Evolutionary conservation across 257 asterid genomes (phyloP), one percentile per base, ranked within the genome.

Genomic region (Salvia rosmarinus): DNA sequence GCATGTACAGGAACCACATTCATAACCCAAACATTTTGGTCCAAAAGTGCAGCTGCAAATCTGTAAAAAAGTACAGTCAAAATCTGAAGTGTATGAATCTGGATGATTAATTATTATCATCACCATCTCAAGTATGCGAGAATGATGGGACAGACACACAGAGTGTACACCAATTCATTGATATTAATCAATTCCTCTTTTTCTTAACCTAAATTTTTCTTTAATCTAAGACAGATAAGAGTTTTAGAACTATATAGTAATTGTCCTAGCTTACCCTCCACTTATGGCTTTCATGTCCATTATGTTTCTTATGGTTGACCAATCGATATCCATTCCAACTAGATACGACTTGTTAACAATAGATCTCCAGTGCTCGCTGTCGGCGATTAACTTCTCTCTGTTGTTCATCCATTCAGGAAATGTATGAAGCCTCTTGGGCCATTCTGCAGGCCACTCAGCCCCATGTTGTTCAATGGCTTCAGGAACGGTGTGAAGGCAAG

Each of bases 231-330:
- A 69, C 55, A 39, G 32, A 47, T 40, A 64, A n/a, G 50, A 68
- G 55, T 43, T 16, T 10, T 16, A 34, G 55, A 14, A 54, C 4
- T 6, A 40, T 55, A 13, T 67, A 35, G n/a, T n/a, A 9, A 30
- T 9, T 63, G 6, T n/a, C 19, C 40, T 34, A 66, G 55, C 88
- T 77, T 81, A 94, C 98, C 99, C 99, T 86, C 99, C 99, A 72
- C 78, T 81, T 58, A 86, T 80, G 86, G 99, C 90, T 86, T 89
- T 94, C 99, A 91, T 91, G 89, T 94, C 99, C 96, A 94, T 88
- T 68, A 83, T 85, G 59, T 91, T 94, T 49, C 86, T 85, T 68
- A 94, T 80, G 43, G 82, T 82, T 12, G 95, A 86, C 99, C 99
- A 94, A 67, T 94, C 90, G 43, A 94, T 88, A 64, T 96, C 99